phyloP scores from a whole-genome alignment of 2,329 filamentous ascomycete species.

The Apiospora saccharicola region DNA sequence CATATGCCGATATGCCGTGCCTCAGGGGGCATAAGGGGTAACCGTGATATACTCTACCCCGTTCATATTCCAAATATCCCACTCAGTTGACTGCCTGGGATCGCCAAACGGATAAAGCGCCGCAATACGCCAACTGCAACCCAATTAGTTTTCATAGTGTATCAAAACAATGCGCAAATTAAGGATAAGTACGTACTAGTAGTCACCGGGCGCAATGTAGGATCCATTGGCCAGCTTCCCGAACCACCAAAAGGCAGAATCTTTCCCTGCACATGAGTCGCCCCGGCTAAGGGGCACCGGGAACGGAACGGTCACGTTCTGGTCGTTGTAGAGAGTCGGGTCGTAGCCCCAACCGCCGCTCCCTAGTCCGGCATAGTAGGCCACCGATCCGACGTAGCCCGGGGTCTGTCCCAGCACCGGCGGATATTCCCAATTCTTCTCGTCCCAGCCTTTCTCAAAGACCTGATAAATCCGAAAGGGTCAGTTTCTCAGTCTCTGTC shows the following conservation, averaged over 20 bases:
- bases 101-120: constrained; percentile 10
- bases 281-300: constrained; percentile 30
- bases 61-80: constrained; percentile 21
- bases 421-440: constrained; percentile 36
- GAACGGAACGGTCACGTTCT: constrained; percentile 30
- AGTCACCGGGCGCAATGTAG: constrained; percentile 25
- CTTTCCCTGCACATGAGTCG: neutral
- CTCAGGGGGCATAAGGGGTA: constrained; percentile 11
- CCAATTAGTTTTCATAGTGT: neutral
- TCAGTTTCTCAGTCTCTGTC: neutral
- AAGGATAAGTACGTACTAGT: neutral
- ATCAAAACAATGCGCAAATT: neutral
- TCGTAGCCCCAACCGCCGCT: constrained; percentile 31
- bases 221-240: constrained; percentile 26
- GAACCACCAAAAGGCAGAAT: constrained; percentile 24
- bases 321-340: constrained; percentile 31
- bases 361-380: constrained; percentile 32
- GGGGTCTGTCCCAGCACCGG: constrained; percentile 33
- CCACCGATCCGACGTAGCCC: constrained; percentile 36
- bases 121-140: constrained; percentile 8
- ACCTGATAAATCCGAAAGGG: neutral
- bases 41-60: constrained; percentile 22
- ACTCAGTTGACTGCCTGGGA: neutral
- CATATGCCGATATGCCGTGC: neutral
- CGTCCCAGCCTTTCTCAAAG: constrained; percentile 32